These are phyloP conservation scores for Suillus sp. DNA, from an alignment of 768 basidiomycete genomes.

Conservation along the genomic window DNA sequence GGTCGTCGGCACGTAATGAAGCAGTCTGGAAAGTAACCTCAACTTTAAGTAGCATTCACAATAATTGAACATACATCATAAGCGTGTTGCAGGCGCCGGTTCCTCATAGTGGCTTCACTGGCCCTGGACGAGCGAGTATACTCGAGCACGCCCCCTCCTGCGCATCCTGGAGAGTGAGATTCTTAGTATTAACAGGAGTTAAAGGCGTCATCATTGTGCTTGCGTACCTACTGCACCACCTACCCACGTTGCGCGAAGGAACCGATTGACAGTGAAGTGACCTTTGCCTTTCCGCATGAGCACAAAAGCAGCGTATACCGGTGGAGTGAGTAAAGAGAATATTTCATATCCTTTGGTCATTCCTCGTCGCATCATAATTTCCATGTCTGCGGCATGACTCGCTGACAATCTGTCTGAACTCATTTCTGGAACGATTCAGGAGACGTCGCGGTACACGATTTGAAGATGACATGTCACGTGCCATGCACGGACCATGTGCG, in stretches of 20 bases:
- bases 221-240: conserved; percentile 61
- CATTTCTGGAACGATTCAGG: conserved; percentile 19
- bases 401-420: conserved; percentile 11
- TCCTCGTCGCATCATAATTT: conserved; percentile 65
- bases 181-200: not conserved
- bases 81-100: conserved; percentile 49
- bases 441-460: conserved; percentile 8
- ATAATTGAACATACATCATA: conserved; percentile 54
- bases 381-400: conserved; percentile 56
- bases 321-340: conserved; percentile 63
- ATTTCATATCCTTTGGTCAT: conserved; percentile 71
- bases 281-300: conserved; percentile 56
- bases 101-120: conserved; percentile 49
- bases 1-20: conserved; percentile 67
- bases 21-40: conserved; percentile 44
- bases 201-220: conserved; percentile 4
- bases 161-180: conserved; percentile 32
- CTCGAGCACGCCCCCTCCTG: conserved; percentile 55
- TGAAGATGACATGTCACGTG: conserved; percentile 24
- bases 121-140: conserved; percentile 62
- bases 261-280: conserved; percentile 58
- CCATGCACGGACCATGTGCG: conserved; percentile 32
- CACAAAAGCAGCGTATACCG: conserved; percentile 56
- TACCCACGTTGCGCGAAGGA: conserved; percentile 74
- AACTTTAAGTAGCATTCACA: not conserved